Conservation (phyloP, 805 yeast genomes). For the Phaffomyces thermotolerans region DNA sequence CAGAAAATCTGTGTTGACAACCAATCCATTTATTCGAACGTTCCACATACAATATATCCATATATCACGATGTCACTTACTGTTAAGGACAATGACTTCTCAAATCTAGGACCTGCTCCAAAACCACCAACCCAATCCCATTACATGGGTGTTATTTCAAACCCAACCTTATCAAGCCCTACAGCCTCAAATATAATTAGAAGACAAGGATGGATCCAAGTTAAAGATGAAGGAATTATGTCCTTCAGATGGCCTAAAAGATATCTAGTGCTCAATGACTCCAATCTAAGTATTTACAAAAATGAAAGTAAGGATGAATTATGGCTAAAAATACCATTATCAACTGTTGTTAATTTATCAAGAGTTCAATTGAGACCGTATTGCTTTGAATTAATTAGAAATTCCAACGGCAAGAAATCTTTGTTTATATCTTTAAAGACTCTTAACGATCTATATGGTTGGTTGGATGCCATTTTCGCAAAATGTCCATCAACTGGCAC, state of each 20-base stretch:
- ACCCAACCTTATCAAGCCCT: conserved; percentile 14
- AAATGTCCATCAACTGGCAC: conserved; percentile 57
- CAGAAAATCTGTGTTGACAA: too few relatives aligned
- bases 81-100: conserved; percentile 37
- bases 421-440: conserved; percentile 69
- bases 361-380: conserved; percentile 67
- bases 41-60: not conserved
- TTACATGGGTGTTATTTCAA: conserved; percentile 23
- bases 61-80: conserved; percentile 26
- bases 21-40: not conserved
- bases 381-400: conserved; percentile 66
- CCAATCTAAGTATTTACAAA: conserved; percentile 68
- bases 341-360: conserved; percentile 54
- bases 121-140: conserved; percentile 29
- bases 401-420: conserved; percentile 40
- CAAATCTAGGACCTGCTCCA: conserved; percentile 52
- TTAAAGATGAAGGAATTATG: conserved; percentile 87
- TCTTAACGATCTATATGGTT: conserved; percentile 72
- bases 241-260: conserved; percentile 91
- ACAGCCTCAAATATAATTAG: conserved; percentile 16
- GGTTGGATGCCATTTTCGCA: conserved; percentile 85
- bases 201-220: conserved; percentile 79
- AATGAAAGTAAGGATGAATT: conserved; percentile 47
- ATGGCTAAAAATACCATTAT: conserved; percentile 45
- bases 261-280: conserved; percentile 69